phyloP scores from a whole-genome alignment of 768 basidiomycete species.

The Amanita fuliginea region DNA sequence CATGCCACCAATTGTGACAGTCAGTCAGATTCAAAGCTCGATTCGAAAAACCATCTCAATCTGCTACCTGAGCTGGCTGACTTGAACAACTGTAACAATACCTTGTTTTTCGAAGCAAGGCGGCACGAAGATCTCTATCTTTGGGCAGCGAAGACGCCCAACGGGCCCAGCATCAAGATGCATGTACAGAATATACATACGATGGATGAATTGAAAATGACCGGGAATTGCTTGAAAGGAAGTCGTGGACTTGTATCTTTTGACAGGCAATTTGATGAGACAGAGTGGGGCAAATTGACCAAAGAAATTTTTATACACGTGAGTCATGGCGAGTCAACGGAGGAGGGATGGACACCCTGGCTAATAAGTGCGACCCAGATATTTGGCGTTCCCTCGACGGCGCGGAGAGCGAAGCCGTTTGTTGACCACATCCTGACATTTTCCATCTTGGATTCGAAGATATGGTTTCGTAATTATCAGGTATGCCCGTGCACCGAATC shows the following conservation, averaged over 20 bases:
- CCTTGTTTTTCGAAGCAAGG: constrained; percentile 94
- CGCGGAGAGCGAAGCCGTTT: constrained; percentile 90
- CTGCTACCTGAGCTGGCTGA: constrained; percentile 94
- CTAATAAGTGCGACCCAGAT: constrained; percentile 40
- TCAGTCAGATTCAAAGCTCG: constrained; percentile 82
- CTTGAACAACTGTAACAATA: constrained; percentile 95
- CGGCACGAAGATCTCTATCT: constrained; percentile 93
- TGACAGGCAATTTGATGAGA: constrained; percentile 81
- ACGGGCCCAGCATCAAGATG: constrained; percentile 94
- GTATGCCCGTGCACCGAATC: constrained; percentile 27
- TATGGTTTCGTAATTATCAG: constrained; percentile 99
- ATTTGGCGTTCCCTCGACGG: constrained; percentile 88
- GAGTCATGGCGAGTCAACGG: constrained; percentile 17
- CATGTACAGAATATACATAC: constrained; percentile 99
- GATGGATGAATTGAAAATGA: constrained; percentile 99
- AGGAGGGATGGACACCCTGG: background rate
- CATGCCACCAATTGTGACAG: background rate
- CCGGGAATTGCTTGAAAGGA: constrained; percentile 96
- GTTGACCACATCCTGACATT: constrained; percentile 97
- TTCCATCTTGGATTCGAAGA: constrained; percentile 89
- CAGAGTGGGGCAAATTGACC: constrained; percentile 74
- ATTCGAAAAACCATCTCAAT: constrained; percentile 89
- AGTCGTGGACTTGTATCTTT: constrained; percentile 89
- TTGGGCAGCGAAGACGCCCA: constrained; percentile 95
- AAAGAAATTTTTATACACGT: constrained; percentile 95